Conservation (phyloP, 495 filamentous ascomycete genomes). For the Tirmania nivea region DNA sequence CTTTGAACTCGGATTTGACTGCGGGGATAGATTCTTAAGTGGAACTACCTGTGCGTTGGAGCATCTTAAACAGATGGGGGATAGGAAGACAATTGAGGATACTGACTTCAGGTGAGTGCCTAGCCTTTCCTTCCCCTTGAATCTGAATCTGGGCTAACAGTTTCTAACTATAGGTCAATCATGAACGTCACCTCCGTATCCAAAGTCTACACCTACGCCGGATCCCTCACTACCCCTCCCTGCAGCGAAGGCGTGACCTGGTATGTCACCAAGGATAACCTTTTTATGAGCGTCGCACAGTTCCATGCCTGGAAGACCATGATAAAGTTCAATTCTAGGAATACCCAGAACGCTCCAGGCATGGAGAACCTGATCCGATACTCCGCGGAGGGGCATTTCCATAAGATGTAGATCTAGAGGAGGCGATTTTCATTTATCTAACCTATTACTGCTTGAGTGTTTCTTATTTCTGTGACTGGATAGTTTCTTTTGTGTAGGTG, state of each 20-base stretch:
- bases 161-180: constrained; percentile 21
- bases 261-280: constrained; percentile 32
- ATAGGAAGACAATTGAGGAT: not conserved
- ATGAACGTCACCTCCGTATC: not conserved
- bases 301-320: constrained; percentile 34
- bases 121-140: too few species aligned
- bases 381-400: not conserved
- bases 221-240: constrained; percentile 47
- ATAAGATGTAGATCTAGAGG: too few species aligned
- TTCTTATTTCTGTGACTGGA: too few species aligned
- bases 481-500: too few species aligned
- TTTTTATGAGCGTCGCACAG: constrained; percentile 28
- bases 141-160: not conserved
- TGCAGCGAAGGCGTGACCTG: constrained; percentile 42
- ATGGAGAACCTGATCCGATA: constrained; percentile 29
- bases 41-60: not conserved
- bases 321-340: constrained; percentile 42
- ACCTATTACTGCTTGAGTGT: too few species aligned
- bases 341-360: constrained; percentile 35
- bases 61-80: not conserved
- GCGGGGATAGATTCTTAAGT: constrained; percentile 1
- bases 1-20: constrained; percentile 30
- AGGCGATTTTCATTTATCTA: too few species aligned
- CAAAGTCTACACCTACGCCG: constrained; percentile 27
- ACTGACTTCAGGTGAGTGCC: not conserved